Percentiles rank a stretch among this genome's conserved stretches.
phyloP scores from a whole-genome alignment of 2,329 filamentous ascomycete genomes.

The Polychaeton citri region DNA sequence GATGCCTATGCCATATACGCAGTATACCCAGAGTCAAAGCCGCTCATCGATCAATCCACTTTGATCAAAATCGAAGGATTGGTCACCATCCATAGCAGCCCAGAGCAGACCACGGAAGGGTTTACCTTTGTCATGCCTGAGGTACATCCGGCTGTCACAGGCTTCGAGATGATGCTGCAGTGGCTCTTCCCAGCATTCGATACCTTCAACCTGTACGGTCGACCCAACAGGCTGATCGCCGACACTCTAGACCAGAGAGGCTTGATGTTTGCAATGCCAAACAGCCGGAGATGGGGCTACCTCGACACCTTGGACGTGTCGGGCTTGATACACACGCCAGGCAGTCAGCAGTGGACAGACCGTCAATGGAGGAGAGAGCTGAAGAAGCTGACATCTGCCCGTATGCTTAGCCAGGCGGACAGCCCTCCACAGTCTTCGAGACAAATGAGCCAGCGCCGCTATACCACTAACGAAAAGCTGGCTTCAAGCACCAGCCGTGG shows the following conservation, averaged over 20 bases:
- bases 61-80: constrained; percentile 86
- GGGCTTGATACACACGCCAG: constrained; percentile 62
- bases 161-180: constrained; percentile 88
- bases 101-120: constrained; percentile 68
- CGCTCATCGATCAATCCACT: constrained; percentile 86
- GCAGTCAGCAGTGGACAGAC: constrained; percentile 67
- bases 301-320: constrained; percentile 79
- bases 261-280: constrained; percentile 96
- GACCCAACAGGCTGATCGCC: constrained; percentile 72
- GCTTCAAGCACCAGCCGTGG: constrained; percentile 24
- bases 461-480: constrained; percentile 17
- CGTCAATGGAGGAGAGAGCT: constrained; percentile 78
- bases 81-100: constrained; percentile 72
- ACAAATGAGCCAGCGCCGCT: constrained; percentile 27
- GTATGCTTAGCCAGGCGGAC: constrained; percentile 44
- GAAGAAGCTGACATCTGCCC: constrained; percentile 72
- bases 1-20: constrained; percentile 88
- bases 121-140: constrained; percentile 99
- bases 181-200: constrained; percentile 93
- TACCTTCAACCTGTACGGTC: constrained; percentile 80
- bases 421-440: constrained; percentile 8
- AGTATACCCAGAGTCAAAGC: constrained; percentile 89
- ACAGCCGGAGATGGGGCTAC: constrained; percentile 76
- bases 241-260: constrained; percentile 78
- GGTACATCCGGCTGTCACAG: constrained; percentile 75